Evolutionary conservation across 2,329 filamentous ascomycete species (phyloP), one percentile per base, ranked within the genome.

Genomic region (Sclerotinia minor): DNA sequence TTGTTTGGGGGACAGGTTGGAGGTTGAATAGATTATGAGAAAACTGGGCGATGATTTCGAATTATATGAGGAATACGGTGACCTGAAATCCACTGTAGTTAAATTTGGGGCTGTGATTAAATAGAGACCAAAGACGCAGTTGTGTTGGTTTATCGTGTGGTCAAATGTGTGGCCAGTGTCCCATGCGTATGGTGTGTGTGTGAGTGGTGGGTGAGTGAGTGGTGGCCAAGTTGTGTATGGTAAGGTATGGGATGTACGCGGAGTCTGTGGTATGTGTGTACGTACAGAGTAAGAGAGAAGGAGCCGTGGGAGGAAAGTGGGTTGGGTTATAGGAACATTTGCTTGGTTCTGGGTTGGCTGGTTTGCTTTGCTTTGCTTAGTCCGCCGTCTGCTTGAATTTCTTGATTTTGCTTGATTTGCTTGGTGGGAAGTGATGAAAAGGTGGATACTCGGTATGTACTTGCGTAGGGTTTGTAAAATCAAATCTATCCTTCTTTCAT

Each of bases 41-140:
- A 66, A 54, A 64, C 64, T 74, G 72, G 74, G 75, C 61, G 73
- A 66, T 55, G 68, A 21, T 49, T 53, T 68, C 50, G 58, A 69
- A 67, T 68, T 75, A 73, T 74, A 73, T 67, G 67, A 71, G 53
- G 69, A 72, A 61, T 75, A 74, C 72, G 73, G 73, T 69, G 69
- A 66, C 69, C 70, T 41, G 55, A 38, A 26, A 41, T 29, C 19
- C 19, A 21, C 29, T 19, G 21, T 26, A 26, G n/a, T 50, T 15
- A 35, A 47, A 50, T 49, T 49, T 32, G 41, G 3, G 29, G 44
- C 24, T 15, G 44, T 19, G 17, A 19, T 26, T 38, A 21, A 50
- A 50, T 29, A 32, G 26, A 38, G 7, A 50, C 59, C 59, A 61
- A 61, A 61, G 59, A 61, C 59, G 59, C 59, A 61, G 29, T 61